Conservation (phyloP, 73 alveolate species). For the Uronychia setigera region DNA sequence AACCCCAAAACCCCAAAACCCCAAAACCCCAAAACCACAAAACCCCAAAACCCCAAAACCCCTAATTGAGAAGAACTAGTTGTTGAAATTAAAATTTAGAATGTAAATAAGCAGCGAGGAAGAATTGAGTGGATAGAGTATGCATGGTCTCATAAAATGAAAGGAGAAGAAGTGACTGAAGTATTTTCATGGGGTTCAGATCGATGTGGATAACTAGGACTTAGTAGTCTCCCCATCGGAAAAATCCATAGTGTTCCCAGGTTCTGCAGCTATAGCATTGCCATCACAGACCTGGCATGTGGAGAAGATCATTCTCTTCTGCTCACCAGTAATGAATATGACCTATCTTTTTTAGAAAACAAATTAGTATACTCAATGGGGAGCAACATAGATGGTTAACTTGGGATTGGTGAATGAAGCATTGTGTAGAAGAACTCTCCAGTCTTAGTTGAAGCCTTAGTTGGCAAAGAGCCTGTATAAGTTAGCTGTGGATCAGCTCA, state of each 20-base stretch:
- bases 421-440: constrained; percentile 56
- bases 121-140: too few species aligned
- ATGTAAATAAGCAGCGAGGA: too few species aligned
- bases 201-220: constrained; percentile 57
- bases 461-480: constrained; percentile 59
- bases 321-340: constrained; percentile 42
- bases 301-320: constrained; percentile 74
- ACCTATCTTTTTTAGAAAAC: neutral
- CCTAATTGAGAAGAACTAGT: too few species aligned
- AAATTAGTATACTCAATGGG: constrained; percentile 78
- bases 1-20: too few species aligned
- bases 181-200: constrained; percentile 71
- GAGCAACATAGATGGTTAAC: constrained; percentile 69
- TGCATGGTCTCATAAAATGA: too few species aligned
- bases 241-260: constrained; percentile 43
- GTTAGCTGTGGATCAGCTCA: constrained; percentile 64
- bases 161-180: constrained; percentile 46
- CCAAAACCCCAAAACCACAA: too few species aligned
- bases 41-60: too few species aligned
- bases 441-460: constrained; percentile 52
- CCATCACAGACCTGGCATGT: constrained; percentile 56
- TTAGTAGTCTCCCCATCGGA: constrained; percentile 23
- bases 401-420: constrained; percentile 63
- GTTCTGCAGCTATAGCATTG: constrained; percentile 60
- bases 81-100: too few species aligned